These are phyloP conservation scores for Gossypium rotundifolium DNA, from an alignment of 345 rosid species.

Conservation along the genomic window DNA sequence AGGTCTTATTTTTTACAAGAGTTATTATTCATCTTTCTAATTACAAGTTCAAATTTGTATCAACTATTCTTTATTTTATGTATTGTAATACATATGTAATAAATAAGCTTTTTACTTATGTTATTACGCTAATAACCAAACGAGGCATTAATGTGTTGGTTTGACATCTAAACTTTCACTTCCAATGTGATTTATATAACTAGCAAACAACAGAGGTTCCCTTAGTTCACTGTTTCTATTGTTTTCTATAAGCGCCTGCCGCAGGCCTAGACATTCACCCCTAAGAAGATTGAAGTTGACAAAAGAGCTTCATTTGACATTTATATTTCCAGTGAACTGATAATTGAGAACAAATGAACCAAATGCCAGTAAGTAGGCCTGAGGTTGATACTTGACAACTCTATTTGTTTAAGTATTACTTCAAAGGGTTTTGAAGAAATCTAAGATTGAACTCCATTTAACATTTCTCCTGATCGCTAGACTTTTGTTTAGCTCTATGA, in stretches of 20 bases:
- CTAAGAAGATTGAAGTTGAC: not conserved
- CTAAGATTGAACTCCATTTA: not conserved
- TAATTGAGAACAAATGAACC: not conserved
- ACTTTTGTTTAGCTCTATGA: not conserved
- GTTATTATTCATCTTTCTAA: too few relatives aligned
- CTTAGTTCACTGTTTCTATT: not conserved
- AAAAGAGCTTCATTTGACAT: not conserved
- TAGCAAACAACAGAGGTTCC: not conserved
- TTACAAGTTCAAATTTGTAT: too few relatives aligned
- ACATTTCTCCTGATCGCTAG: not conserved
- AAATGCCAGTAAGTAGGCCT: not conserved
- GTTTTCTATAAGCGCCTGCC: not conserved
- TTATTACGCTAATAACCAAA: too few relatives aligned
- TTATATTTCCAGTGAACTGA: not conserved
- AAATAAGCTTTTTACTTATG: too few relatives aligned
- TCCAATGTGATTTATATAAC: not conserved
- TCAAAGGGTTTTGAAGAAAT: not conserved
- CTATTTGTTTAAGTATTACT: not conserved
- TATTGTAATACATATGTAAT: too few relatives aligned
- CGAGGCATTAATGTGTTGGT: not conserved
- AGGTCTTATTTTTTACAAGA: too few relatives aligned
- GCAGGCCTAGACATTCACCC: not conserved
- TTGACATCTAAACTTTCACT: not conserved
- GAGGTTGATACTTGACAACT: not conserved
- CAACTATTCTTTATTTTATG: too few relatives aligned